Conservation (phyloP, 2,329 filamentous ascomycete genomes). For the Fusarium concolor region DNA sequence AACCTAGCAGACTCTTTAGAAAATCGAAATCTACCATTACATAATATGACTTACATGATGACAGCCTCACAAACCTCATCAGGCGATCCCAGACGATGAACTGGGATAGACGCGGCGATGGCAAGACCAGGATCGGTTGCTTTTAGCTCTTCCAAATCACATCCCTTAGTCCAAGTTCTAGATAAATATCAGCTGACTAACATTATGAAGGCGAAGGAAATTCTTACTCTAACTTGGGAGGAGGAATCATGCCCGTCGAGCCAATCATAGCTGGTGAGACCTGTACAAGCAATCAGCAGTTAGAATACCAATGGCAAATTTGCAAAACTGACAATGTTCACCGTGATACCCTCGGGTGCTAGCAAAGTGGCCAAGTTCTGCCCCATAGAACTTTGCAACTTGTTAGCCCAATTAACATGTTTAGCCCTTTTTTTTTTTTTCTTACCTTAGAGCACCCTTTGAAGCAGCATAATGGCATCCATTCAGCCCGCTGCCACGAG, state of each 20-base stretch:
- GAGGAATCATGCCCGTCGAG: constrained; percentile 52
- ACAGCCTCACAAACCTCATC: constrained; percentile 52
- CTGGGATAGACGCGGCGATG: constrained; percentile 50
- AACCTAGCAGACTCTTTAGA: neutral
- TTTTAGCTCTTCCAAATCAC: constrained; percentile 48
- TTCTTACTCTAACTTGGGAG: constrained; percentile 46
- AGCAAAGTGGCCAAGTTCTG: constrained; percentile 50
- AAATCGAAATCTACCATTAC: rapidly evolving
- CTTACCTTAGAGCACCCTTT: constrained; percentile 47
- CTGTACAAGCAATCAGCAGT: constrained; percentile 20
- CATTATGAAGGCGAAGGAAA: rapidly evolving
- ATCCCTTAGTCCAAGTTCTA: constrained; percentile 49
- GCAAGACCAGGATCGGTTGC: constrained; percentile 50
- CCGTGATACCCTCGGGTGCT: constrained; percentile 50
- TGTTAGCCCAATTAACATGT: neutral
- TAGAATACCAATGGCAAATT: neutral
- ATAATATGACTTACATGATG: constrained; percentile 45
- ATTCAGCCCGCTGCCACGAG: constrained; percentile 50
- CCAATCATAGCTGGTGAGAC: constrained; percentile 53
- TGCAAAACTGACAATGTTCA: constrained; percentile 47
- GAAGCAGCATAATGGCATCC: constrained; percentile 53
- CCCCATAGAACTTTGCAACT: constrained; percentile 49
- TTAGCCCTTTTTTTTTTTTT: neutral
- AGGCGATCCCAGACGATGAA: constrained; percentile 50
- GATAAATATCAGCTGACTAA: neutral